These are phyloP conservation scores for Xerocomellus dryophilus DNA, from an alignment of 768 basidiomycete species.

Conservation along the genomic window DNA sequence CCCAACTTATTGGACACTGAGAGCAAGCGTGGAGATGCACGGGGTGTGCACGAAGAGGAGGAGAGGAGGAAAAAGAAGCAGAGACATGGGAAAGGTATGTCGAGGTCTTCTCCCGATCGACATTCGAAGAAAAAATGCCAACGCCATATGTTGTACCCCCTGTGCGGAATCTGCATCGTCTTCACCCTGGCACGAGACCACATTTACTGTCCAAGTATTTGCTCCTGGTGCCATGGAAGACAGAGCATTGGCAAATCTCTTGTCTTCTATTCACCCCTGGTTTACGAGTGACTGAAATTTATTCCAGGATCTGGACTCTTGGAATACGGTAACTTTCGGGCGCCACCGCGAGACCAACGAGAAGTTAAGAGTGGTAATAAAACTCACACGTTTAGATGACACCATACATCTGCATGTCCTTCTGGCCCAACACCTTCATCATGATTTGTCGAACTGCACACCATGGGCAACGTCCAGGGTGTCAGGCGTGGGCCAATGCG, in stretches of 20 bases:
- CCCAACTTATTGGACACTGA: conserved; percentile 72
- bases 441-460: conserved; percentile 1
- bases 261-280: not conserved
- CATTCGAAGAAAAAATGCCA: not conserved
- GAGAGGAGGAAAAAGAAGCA: conserved; percentile 49
- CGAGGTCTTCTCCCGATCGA: conserved; percentile 1
- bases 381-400: conserved; percentile 64
- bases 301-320: conserved; percentile 36
- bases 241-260: conserved; percentile 5
- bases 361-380: conserved; percentile 69
- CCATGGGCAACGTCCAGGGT: conserved; percentile 2
- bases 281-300: conserved; percentile 4
- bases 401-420: conserved; percentile 10
- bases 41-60: conserved; percentile 26
- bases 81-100: conserved; percentile 43
- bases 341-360: conserved; percentile 61
- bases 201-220: not conserved
- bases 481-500: conserved; percentile 8
- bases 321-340: conserved; percentile 57
- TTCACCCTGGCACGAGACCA: not conserved
- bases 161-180: conserved; percentile 10
- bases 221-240: not conserved
- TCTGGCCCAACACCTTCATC: not conserved
- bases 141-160: not conserved
- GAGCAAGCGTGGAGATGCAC: conserved; percentile 29